Conservation (phyloP, 305 asterid genomes). For the Plantago coronopus region DNA sequence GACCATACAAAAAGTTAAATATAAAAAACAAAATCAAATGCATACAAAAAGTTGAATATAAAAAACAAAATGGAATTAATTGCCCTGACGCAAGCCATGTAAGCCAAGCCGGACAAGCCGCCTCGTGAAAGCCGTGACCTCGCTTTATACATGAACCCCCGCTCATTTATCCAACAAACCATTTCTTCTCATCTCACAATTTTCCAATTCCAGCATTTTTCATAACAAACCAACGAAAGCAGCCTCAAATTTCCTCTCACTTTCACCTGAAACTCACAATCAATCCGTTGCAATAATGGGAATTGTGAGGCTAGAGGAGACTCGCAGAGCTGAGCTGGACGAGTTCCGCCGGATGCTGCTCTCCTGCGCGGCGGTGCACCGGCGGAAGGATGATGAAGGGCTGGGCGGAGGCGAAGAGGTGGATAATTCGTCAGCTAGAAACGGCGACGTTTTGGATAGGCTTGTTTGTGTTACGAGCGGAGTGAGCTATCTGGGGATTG, state of each 20-base stretch:
- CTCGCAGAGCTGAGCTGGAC: constrained; percentile 59
- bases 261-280: background rate
- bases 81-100: background rate
- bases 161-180: constrained; percentile 21
- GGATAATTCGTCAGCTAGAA: constrained; percentile 9
- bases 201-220: constrained; percentile 7
- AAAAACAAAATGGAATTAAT: no score
- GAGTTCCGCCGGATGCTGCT: constrained; percentile 72
- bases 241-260: background rate
- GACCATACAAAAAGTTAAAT: no score
- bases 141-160: constrained; percentile 26
- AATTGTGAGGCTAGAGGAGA: constrained; percentile 49
- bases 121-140: constrained; percentile 18
- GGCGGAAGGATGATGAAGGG: constrained; percentile 49
- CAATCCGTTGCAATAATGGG: constrained; percentile 46
- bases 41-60: no score
- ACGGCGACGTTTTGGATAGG: constrained; percentile 40
- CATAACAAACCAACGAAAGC: background rate
- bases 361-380: constrained; percentile 63
- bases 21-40: no score
- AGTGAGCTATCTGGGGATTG: constrained; percentile 73
- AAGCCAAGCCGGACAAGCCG: constrained; percentile 5
- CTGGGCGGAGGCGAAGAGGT: constrained; percentile 10
- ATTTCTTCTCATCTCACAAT: background rate
- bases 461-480: constrained; percentile 90